Conservation (phyloP, 768 basidiomycete genomes). For the Agrocybe praecox region DNA sequence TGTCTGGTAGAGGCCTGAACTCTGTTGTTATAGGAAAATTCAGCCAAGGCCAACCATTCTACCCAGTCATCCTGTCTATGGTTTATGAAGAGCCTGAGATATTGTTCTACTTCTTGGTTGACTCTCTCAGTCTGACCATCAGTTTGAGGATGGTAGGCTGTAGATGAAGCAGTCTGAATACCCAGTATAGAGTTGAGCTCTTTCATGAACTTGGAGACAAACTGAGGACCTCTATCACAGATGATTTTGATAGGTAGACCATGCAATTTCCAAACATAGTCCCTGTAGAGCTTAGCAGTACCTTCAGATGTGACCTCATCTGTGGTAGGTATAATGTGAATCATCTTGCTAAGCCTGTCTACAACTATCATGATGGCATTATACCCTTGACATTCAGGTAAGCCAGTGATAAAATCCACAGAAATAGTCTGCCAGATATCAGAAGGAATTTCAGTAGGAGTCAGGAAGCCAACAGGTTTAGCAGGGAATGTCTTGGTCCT, state of each 20-base stretch:
- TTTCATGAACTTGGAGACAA: background rate
- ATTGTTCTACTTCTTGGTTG: conserved; percentile 25
- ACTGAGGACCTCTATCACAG: background rate
- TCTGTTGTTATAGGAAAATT: conserved; percentile 6
- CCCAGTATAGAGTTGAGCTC: conserved; percentile 10
- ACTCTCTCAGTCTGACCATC: conserved; percentile 3
- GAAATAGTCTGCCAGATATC: conserved; percentile 33
- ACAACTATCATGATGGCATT: conserved; percentile 35
- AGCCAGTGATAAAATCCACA: conserved; percentile 24
- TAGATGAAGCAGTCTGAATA: conserved; percentile 23
- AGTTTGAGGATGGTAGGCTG: conserved; percentile 22
- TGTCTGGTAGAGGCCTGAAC: conserved; percentile 17
- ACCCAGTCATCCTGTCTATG: conserved; percentile 7
- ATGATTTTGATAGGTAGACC: background rate
- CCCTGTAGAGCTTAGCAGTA: too few relatives aligned
- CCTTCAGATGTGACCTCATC: too few relatives aligned
- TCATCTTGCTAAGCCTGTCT: conserved; percentile 9
- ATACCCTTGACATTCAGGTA: conserved; percentile 22
- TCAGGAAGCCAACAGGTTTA: conserved; percentile 8
- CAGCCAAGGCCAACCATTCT: conserved; percentile 2
- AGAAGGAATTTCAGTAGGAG: conserved; percentile 19
- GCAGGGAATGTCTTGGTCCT: conserved; percentile 31
- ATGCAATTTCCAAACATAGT: conserved; percentile 16
- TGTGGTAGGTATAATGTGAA: conserved; percentile 16
- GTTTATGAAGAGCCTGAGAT: conserved; percentile 13